Percentiles rank a stretch among this genome's conserved stretches.
These are phyloP conservation scores for Talaromyces sp. DNA, from an alignment of 2,329 filamentous ascomycete species.

Conservation along the genomic window DNA sequence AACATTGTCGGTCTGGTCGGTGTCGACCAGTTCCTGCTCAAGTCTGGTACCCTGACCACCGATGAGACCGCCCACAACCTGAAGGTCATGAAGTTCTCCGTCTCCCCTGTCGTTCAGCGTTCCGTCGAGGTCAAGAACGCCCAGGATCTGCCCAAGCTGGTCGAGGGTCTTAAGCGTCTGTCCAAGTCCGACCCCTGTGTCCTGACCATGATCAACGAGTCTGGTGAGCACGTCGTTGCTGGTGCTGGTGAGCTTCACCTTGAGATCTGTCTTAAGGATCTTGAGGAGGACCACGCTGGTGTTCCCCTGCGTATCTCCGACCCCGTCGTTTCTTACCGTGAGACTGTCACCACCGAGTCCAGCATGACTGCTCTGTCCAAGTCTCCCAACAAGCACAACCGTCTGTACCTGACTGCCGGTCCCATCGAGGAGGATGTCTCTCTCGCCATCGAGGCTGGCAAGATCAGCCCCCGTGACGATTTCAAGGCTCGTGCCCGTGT, in stretches of 20 bases:
- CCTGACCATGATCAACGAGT: constrained; percentile 82
- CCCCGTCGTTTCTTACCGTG: constrained; percentile 97
- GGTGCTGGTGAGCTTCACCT: constrained; percentile 99
- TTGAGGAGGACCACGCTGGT: constrained; percentile 98
- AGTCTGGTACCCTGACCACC: constrained; percentile 99
- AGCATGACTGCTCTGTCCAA: constrained; percentile 98
- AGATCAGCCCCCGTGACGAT: constrained; percentile 93
- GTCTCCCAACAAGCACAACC: constrained; percentile 99
- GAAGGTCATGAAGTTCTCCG: constrained; percentile 99
- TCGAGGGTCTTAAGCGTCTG: constrained; percentile 99
- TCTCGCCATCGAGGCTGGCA: constrained; percentile 86
- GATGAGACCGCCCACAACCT: constrained; percentile 98
- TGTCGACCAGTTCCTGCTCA: constrained; percentile 99
- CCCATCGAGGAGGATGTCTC: constrained; percentile 91
- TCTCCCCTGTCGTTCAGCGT: constrained; percentile 96
- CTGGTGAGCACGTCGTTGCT: constrained; percentile 98
- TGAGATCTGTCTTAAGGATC: constrained; percentile 99
- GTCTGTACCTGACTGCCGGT: constrained; percentile 93
- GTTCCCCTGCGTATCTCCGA: constrained; percentile 97
- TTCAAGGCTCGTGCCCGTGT: constrained; percentile 98
- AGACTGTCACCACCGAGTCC: constrained; percentile 83
- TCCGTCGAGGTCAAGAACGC: constrained; percentile 99
- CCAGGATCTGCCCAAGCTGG: constrained; percentile 98
- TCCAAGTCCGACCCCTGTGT: constrained; percentile 99
- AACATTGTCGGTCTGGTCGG: constrained; percentile 99